Evolutionary conservation across 148 eudicot genomes (phyloP).

Genomic region (Rhododendron kiyosumense): DNA sequence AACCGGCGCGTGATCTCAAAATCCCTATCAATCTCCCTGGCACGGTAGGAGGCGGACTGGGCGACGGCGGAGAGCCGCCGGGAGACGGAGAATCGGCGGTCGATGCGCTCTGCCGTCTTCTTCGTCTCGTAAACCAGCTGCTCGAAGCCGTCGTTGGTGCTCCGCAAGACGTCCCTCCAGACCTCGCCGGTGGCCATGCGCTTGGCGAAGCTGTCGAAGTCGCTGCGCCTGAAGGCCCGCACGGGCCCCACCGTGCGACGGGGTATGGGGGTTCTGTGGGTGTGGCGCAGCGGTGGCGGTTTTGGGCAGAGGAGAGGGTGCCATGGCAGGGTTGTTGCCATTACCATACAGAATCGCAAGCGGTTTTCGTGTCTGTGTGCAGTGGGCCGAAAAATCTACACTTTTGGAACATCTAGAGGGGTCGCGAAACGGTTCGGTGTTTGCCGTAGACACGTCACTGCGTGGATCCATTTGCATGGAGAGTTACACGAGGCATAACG

Average conservation of each 20-base stretch:
- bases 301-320: conserved; percentile 29
- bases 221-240: conserved; percentile 54
- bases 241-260: conserved; percentile 13
- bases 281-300: conserved; percentile 6
- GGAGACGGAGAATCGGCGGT: conserved; percentile 61
- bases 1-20: conserved; percentile 57
- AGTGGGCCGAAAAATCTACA: too few species aligned
- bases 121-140: conserved; percentile 63
- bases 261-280: conserved; percentile 3
- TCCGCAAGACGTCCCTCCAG: conserved; percentile 65
- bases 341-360: background rate
- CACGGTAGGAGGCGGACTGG: conserved; percentile 54
- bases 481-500: too few species aligned
- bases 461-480: too few species aligned
- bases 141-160: conserved; percentile 76
- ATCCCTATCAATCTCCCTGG: conserved; percentile 72
- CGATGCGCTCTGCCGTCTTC: conserved; percentile 78
- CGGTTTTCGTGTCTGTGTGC: background rate
- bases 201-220: conserved; percentile 62
- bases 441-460: too few species aligned
- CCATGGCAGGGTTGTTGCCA: conserved; percentile 46
- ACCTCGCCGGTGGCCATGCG: conserved; percentile 75
- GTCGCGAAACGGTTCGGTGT: too few species aligned
- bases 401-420: too few species aligned
- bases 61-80: conserved; percentile 45